Evolutionary conservation across 23 red algal genomes (phyloP).

Genomic region (Gracilaria gracilis): DNA sequence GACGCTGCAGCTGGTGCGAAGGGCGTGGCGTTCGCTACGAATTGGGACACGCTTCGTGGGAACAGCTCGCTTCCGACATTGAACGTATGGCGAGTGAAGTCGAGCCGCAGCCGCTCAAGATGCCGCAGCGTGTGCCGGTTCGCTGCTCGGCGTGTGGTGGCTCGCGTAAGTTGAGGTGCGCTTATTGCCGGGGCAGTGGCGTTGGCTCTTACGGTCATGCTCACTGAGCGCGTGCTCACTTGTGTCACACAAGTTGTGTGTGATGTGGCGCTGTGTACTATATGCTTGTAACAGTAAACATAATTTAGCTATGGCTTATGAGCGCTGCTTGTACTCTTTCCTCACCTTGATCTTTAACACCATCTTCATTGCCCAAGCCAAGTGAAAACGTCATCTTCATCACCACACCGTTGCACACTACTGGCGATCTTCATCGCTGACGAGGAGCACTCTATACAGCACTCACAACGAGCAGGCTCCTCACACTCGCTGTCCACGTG

Average conservation of each 20-base stretch:
- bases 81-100: conserved; percentile 28
- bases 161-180: conserved; percentile 63
- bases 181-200: conserved; percentile 81
- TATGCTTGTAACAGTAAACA: not conserved
- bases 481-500: not conserved
- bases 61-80: conserved; percentile 66
- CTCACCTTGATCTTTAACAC: no score
- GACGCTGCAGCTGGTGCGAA: conserved; percentile 72
- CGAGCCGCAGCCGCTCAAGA: conserved; percentile 18
- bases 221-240: conserved; percentile 3
- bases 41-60: conserved; percentile 51
- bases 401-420: no score
- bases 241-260: not conserved
- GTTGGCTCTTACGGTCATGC: conserved; percentile 77
- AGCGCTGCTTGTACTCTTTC: no score
- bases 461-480: no score
- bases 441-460: no score
- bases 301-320: no score
- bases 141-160: conserved; percentile 67
- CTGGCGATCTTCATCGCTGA: no score
- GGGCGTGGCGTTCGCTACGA: conserved; percentile 65
- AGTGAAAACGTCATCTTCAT: no score
- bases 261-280: not conserved
- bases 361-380: no score
- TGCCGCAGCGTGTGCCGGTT: conserved; percentile 43